Evolutionary conservation across 352 stramenopile species (phyloP), one percentile per base, ranked within the genome.

Genomic region (Phytopythium aichiense): DNA sequence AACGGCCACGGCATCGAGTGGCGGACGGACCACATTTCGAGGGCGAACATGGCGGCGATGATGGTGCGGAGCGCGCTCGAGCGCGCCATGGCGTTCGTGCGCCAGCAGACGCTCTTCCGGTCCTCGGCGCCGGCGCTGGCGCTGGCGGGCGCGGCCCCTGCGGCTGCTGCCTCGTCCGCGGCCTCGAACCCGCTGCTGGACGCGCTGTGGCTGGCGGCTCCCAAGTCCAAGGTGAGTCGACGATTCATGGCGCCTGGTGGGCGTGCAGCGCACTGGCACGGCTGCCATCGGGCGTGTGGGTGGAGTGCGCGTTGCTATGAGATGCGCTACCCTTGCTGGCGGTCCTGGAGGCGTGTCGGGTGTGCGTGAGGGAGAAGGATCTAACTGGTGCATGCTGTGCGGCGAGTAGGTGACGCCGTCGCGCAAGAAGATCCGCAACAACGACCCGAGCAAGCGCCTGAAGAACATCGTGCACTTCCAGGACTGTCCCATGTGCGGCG

Each of bases 381-480:
- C 30, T 7, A 25, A 25, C 18, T 37, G 40, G 23, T 58, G 28
- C 55, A 40, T 63, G 45, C 9, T 43, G 68, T 68, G 31, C 28
- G 4, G 3, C 28, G 2, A 4, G 28, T 72, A 94, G 84, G 87
- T 95, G 68, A 95, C 87, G 65, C 87, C 81, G 51, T 88, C 76
- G 45, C 82, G 86, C 62, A 95, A 95, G 76, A 87, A 83, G 63
- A 95, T 95, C 78, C 73, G 83, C 62, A 95, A 95, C 80, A 95
- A 95, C 73, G 73, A 89, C 64, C 74, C 83, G 60, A 90, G 65
- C 71, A 95, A 95, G 77, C 87, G 87, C 30, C 69, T 95, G 40
- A 94, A 94, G 77, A 95, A 95, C 77, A 95, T 95, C 58, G 87
- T 95, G 68, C 87, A 95, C 74, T 93, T 95, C 61, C 87, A 95